Percentiles rank a stretch among this genome's conserved stretches.
Evolutionary conservation across 305 asterid species (phyloP).

Genomic region (Fraxinus ornus): DNA sequence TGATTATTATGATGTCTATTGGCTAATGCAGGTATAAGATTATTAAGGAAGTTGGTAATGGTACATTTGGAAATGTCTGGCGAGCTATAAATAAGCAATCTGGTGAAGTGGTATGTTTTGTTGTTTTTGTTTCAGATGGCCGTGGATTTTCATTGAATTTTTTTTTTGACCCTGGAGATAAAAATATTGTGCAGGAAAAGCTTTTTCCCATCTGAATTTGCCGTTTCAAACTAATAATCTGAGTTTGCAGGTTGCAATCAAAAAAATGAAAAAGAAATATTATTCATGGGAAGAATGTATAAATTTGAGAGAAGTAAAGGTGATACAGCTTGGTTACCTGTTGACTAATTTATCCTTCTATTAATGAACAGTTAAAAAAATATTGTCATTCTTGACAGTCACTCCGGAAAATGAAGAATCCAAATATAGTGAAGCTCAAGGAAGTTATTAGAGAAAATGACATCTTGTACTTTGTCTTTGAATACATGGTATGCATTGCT

Average conservation of each 20-base stretch:
- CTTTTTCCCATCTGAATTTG: background rate
- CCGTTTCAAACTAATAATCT: constrained; percentile 16
- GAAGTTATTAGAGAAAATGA: constrained; percentile 93
- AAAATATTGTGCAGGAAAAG: background rate
- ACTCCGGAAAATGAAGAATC: constrained; percentile 87
- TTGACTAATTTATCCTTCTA: constrained; percentile 15
- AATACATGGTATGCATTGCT: constrained; percentile 69
- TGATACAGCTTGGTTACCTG: constrained; percentile 21
- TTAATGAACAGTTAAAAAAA: constrained; percentile 5
- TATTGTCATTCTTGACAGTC: constrained; percentile 53
- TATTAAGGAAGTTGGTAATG: constrained; percentile 94
- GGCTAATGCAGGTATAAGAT: constrained; percentile 63
- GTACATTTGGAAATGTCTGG: constrained; percentile 97
- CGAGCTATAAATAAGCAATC: constrained; percentile 84
- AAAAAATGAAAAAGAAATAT: constrained; percentile 90
- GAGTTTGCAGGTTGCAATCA: constrained; percentile 74
- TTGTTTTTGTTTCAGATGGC: background rate
- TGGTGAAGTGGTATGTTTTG: constrained; percentile 85
- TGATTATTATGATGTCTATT: constrained; percentile 2
- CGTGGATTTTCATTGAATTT: background rate
- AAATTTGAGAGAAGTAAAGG: constrained; percentile 98
- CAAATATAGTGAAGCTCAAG: constrained; percentile 89
- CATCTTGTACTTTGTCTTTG: constrained; percentile 84
- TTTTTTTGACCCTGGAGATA: background rate
- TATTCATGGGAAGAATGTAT: constrained; percentile 98